Percentiles rank a stretch among this genome's conserved stretches.
phyloP scores from a whole-genome alignment of 2,329 filamentous ascomycete genomes.

The Trichophyton equinum region DNA sequence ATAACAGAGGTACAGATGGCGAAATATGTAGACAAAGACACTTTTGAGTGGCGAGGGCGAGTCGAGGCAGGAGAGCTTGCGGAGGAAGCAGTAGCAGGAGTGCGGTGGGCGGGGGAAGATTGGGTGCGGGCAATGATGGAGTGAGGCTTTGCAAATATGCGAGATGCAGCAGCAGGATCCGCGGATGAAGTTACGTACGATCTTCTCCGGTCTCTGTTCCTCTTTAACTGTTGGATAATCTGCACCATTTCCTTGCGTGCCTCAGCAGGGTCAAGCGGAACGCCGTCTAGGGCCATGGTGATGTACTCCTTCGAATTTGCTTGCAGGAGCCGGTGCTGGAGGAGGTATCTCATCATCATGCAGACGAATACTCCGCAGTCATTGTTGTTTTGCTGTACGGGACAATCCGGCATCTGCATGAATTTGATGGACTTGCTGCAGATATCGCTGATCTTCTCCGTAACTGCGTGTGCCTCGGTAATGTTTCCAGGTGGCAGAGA shows the following conservation, averaged over 20 bases:
- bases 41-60: neutral
- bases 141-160: neutral
- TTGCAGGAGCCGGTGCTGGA: slow-evolving; percentile 68
- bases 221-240: slow-evolving; percentile 74
- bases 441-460: slow-evolving; percentile 55
- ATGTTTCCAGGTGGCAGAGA: slow-evolving; percentile 66
- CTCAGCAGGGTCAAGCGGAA: slow-evolving; percentile 65
- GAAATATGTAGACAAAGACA: neutral
- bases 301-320: slow-evolving; percentile 76
- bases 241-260: slow-evolving; percentile 83
- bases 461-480: slow-evolving; percentile 56
- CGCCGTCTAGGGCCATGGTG: slow-evolving; percentile 83
- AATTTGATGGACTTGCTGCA: slow-evolving; percentile 57
- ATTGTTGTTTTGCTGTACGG: slow-evolving; percentile 80
- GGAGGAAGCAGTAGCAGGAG: neutral
- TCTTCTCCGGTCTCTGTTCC: slow-evolving; percentile 61
- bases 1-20: neutral
- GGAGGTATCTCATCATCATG: slow-evolving; percentile 84
- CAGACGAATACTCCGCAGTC: slow-evolving; percentile 97
- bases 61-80: neutral
- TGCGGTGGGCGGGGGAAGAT: neutral
- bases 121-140: neutral
- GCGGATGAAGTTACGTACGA: slow-evolving; percentile 48
- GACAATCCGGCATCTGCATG: slow-evolving; percentile 69
- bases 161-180: slow-evolving; percentile 7